These are phyloP conservation scores for Gymnopilus dilepis DNA, from an alignment of 768 basidiomycete genomes.

Conservation along the genomic window DNA sequence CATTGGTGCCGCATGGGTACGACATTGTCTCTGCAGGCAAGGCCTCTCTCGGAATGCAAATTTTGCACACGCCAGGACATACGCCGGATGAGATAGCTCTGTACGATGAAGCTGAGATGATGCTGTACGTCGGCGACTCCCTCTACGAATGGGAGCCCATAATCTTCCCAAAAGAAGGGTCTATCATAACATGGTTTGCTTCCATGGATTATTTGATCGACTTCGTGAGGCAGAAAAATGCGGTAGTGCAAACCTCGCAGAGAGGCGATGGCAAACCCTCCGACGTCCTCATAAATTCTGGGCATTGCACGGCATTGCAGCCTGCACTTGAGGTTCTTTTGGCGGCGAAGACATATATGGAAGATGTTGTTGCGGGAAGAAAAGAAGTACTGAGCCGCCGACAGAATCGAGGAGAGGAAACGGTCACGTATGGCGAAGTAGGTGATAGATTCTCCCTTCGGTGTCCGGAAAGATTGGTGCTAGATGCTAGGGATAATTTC, in stretches of 20 bases:
- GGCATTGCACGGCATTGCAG: constrained; percentile 50
- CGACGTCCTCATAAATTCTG: constrained; percentile 51
- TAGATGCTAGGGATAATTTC: constrained; percentile 36
- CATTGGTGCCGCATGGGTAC: constrained; percentile 48
- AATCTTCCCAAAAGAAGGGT: constrained; percentile 59
- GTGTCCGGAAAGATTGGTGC: constrained; percentile 54
- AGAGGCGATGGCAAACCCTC: constrained; percentile 5
- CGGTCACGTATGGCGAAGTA: constrained; percentile 49
- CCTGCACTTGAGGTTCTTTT: constrained; percentile 53
- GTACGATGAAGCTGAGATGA: constrained; percentile 52
- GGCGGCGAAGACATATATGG: constrained; percentile 49
- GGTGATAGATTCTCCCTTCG: constrained; percentile 48
- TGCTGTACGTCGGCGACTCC: constrained; percentile 64
- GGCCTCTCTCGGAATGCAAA: constrained; percentile 40
- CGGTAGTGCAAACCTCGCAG: neutral
- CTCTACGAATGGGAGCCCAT: constrained; percentile 60
- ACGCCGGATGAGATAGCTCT: constrained; percentile 63
- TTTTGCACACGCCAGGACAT: constrained; percentile 64
- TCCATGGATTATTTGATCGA: constrained; percentile 48
- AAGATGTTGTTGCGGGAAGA: constrained; percentile 47
- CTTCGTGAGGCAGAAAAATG: constrained; percentile 41
- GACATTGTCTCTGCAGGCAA: constrained; percentile 31
- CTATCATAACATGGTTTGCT: constrained; percentile 54
- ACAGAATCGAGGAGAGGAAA: constrained; percentile 40
- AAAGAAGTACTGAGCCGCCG: constrained; percentile 34